Base-by-base conservation (phyloP, 202 grass and related monocot species). In the Carex arenaria region DNA sequence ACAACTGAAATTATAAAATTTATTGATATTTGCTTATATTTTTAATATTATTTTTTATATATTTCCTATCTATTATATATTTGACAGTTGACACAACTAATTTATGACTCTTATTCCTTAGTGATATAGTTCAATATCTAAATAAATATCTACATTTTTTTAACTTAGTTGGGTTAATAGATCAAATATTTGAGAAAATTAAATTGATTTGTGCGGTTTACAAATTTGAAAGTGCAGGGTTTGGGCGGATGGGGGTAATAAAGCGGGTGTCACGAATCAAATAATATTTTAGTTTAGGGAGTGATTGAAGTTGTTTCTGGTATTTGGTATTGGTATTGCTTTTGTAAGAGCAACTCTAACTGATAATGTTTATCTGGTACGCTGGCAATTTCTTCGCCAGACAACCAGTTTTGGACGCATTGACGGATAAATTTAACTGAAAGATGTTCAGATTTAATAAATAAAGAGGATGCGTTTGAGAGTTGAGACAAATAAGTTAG, bases 351-450 rank as follows among this genome's bases (percentile, higher is more conserved):
- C 72, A 75, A 53, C 45, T 75, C 72, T 49, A 75, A 53, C 45
- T 75, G 23, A 55, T 40, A 0, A 40, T 55, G 47, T 54, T 74
- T 54, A 55, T 76, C 26, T 76, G 72, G 49, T 76, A 76, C 14
- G 53, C 8, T 78, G 73, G 73, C 73, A 78, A 78, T 78, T 78
- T 78, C 52, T 78, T 60, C 5, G 3, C 73, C 73, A 78, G 30
- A 38, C 28, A 78, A 34, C 14, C 73, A 60, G 31, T 59, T 76
- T 78, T 78, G 30, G 73, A 38, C 53, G 73, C 73, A 78, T 78
- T 59, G 59, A 12, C 73, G 38, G 26, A 15, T 36, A 10, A 78
- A 31, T n/a, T 78, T 59, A 59, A 77, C 52, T 38, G 52, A 77
- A 36, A 59, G 73, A 78, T 60, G 53, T 71, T 19, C 10, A 19